A percentile compares a stretch with the other conserved stretches of the same genome.
Conservation (phyloP, 2,329 filamentous ascomycete species). For the Aureobasidium sp. region DNA sequence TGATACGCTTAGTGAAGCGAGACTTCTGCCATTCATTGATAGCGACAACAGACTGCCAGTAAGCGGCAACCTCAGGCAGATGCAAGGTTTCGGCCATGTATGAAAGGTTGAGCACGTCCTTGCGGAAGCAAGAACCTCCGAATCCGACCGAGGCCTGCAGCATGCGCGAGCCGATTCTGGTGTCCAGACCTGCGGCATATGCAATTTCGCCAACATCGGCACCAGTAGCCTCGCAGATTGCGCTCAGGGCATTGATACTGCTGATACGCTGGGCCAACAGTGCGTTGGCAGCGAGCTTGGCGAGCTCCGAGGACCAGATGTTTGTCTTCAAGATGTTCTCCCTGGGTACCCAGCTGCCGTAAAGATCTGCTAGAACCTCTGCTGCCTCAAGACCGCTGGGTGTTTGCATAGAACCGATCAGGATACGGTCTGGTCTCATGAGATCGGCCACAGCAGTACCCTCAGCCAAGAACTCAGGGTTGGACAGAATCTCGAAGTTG, state of each 20-base stretch:
- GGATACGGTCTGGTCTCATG: conserved; percentile 62
- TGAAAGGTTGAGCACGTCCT: conserved; percentile 67
- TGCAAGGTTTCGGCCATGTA: conserved; percentile 67
- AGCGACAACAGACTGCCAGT: conserved; percentile 66
- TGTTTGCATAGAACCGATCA: conserved; percentile 64
- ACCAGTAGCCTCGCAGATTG: conserved; percentile 68
- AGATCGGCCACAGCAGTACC: conserved; percentile 69
- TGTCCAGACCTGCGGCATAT: conserved; percentile 57
- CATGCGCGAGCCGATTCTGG: conserved; percentile 65
- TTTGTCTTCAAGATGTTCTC: conserved; percentile 65
- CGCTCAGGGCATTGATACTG: conserved; percentile 75
- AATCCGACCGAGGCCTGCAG: conserved; percentile 71
- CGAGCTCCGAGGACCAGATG: conserved; percentile 69
- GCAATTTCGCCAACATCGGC: conserved; percentile 70
- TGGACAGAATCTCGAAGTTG: conserved; percentile 69
- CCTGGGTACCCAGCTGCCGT: conserved; percentile 63
- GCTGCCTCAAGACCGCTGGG: conserved; percentile 56
- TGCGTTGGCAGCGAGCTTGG: conserved; percentile 73
- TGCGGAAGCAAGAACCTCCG: conserved; percentile 75
- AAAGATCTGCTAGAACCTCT: conserved; percentile 56
- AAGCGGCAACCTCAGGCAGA: conserved; percentile 63
- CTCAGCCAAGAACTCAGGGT: conserved; percentile 74
- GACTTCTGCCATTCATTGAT: conserved; percentile 72
- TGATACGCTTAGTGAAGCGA: conserved; percentile 60
- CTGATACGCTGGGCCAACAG: conserved; percentile 75